Percentiles rank a stretch among this genome's conserved stretches.
These are phyloP conservation scores for Cyberlindnera bimundalis DNA, from an alignment of 805 yeast species.

Conservation along the genomic window DNA sequence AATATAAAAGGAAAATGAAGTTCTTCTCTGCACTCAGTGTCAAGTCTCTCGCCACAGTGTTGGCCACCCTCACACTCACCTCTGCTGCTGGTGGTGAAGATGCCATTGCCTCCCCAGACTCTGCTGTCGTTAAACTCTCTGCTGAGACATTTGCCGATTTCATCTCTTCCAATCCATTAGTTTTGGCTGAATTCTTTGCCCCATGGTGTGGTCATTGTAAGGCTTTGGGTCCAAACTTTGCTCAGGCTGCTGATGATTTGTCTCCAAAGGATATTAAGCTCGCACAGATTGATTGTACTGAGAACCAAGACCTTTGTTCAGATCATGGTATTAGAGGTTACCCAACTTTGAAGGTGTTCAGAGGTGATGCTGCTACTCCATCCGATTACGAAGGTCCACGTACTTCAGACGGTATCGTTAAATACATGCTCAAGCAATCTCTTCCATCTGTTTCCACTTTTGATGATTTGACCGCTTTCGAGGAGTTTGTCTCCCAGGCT, in stretches of 20 bases:
- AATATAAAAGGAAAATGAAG: conserved; percentile 32
- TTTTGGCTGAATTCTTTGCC: conserved; percentile 83
- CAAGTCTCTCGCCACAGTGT: conserved; percentile 37
- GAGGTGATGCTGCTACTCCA: conserved; percentile 40
- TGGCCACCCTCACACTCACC: conserved; percentile 33
- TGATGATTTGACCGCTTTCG: conserved; percentile 46
- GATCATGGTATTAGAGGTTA: conserved; percentile 71
- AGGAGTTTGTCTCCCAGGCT: conserved; percentile 43
- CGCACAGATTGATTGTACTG: conserved; percentile 86
- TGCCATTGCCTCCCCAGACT: conserved; percentile 75
- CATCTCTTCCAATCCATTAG: conserved; percentile 69
- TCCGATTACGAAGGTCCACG: conserved; percentile 84
- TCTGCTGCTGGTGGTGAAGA: conserved; percentile 47
- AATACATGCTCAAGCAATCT: conserved; percentile 77
- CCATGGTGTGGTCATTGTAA: conserved; percentile 99
- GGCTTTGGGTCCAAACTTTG: conserved; percentile 75
- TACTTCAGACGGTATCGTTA: conserved; percentile 70
- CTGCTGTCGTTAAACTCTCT: conserved; percentile 82
- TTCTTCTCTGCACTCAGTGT: conserved; percentile 31
- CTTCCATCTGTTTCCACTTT: conserved; percentile 67
- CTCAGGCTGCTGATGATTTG: conserved; percentile 65
- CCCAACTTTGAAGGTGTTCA: conserved; percentile 79
- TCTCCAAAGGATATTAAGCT: conserved; percentile 60
- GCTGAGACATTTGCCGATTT: conserved; percentile 62
- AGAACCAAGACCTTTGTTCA: conserved; percentile 66